Evolutionary conservation across 2,329 filamentous ascomycete genomes (phyloP), one percentile per base, ranked within the genome.

Genomic region (Xylariomycetidae sp.): DNA sequence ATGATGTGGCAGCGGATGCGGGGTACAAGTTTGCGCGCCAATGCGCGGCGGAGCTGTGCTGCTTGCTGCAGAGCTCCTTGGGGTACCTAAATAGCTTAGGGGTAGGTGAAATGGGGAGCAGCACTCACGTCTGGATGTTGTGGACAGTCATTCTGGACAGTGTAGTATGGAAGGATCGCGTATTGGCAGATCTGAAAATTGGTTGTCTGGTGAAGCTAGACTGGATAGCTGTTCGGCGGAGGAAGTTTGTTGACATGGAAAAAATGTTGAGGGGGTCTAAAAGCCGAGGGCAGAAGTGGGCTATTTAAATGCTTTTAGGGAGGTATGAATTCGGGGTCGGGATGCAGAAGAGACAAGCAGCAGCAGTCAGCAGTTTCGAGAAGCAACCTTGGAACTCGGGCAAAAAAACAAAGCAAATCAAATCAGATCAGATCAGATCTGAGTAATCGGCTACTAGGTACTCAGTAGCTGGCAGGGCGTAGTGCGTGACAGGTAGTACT

Each of bases 141-240:
- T 66, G 61, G 48, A 67, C 56, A 45, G 56, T 58, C 64, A 67
- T 67, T 38, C 56, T 66, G 58, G 61, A 55, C 40, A 41, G 47
- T n/a, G 55, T 59, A 25, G 58, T 53, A 33, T 62, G 59, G 42
- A 67, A 66, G 25, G 57, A 44, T 44, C 51, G 42, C 8, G 20
- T 23, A n/a, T n/a, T 38, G 22, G 35, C 10, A 25, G 44, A 32
- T 39, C 38, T 37, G 33, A 40, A 43, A 15, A 46, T 23, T 33
- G 47, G 37, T 33, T 44, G 45, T 48, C 45, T 41, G 16, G 16
- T 14, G 16, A 25, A 30, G 19, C 41, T 26, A 34, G 46, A 42
- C 40, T 45, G 41, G 30, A 42, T 37, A 37, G 35, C 25, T 27
- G 34, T 31, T 36, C 46, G 44, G 26, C 50, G 36, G 42, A 47